Percentiles rank a stretch among this genome's conserved stretches.
These are phyloP conservation scores for Cylindrotheca fusiformis DNA, from an alignment of 108 stramenopile genomes.

Conservation along the genomic window DNA sequence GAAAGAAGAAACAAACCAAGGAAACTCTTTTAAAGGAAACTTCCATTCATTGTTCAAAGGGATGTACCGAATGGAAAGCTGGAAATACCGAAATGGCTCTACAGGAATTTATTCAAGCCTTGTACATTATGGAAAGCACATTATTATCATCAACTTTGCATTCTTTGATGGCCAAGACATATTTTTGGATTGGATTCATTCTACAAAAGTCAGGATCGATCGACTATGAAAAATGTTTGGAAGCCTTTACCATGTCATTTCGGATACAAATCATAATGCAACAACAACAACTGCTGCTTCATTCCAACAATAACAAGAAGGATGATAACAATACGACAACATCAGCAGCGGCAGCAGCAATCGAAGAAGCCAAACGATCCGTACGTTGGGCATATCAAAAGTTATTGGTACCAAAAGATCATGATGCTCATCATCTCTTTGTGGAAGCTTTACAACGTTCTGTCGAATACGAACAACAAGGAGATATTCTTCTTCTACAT, in stretches of 20 bases:
- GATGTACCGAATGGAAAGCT: constrained; percentile 11
- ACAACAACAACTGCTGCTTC: neutral
- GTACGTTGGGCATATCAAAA: neutral
- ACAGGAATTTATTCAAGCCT: constrained; percentile 9
- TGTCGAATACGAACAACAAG: neutral
- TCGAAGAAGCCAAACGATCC: neutral
- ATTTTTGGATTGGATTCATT: constrained; percentile 30
- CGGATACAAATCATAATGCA: constrained; percentile 11
- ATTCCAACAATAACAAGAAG: too few relatives aligned
- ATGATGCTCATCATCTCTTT: neutral
- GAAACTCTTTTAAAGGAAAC: constrained; percentile 10
- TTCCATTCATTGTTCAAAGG: constrained; percentile 8
- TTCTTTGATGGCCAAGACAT: constrained; percentile 23
- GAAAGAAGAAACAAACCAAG: too few relatives aligned
- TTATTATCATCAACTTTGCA: constrained; percentile 15
- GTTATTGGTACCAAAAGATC: neutral
- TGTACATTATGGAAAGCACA: constrained; percentile 9
- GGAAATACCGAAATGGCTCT: neutral
- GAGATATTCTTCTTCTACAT: neutral
- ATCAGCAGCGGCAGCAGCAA: too few relatives aligned
- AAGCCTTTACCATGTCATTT: constrained; percentile 12
- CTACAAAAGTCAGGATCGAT: constrained; percentile 3
- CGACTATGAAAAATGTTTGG: constrained; percentile 1
- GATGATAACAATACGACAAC: too few relatives aligned
- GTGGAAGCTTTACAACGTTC: neutral